Evolutionary conservation across 1,284 basidiomycete genomes (phyloP).

Genomic region (Austroboletus novae-zelandiae): DNA sequence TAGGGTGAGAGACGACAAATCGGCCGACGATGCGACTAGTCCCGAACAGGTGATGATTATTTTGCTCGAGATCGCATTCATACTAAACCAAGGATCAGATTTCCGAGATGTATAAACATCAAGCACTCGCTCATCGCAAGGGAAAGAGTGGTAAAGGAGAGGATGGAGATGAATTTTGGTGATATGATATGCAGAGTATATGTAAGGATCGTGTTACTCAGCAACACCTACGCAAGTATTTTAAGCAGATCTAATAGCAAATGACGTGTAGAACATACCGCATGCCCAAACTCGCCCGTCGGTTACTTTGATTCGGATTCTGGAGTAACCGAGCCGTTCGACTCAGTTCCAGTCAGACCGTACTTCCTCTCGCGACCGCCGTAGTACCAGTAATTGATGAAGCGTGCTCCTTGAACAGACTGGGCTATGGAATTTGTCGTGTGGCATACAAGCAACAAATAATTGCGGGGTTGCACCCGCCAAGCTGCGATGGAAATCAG

Average conservation of each 20-base stretch:
- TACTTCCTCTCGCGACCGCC: slow-evolving; percentile 73
- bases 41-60: slow-evolving; percentile 74
- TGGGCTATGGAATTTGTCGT: slow-evolving; percentile 89
- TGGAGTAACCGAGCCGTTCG: slow-evolving; percentile 47
- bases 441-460: slow-evolving; percentile 92
- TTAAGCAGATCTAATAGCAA: not conserved
- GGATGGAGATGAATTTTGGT: slow-evolving; percentile 89
- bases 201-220: slow-evolving; percentile 12
- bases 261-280: slow-evolving; percentile 2
- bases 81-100: slow-evolving; percentile 53
- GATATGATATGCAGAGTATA: slow-evolving; percentile 23
- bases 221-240: slow-evolving; percentile 6
- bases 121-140: slow-evolving; percentile 74
- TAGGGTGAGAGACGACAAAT: slow-evolving; percentile 90
- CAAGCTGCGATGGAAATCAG: slow-evolving; percentile 57
- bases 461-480: slow-evolving; percentile 93
- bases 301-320: slow-evolving; percentile 34
- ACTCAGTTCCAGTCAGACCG: slow-evolving; percentile 34
- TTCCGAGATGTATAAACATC: slow-evolving; percentile 92
- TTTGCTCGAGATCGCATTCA: not conserved
- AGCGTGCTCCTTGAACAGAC: slow-evolving; percentile 77
- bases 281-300: not conserved
- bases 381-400: slow-evolving; percentile 85
- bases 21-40: slow-evolving; percentile 86
- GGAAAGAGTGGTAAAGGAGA: slow-evolving; percentile 69